Conservation (phyloP, 179 eudicot genomes). For the Carnegiea gigantea region DNA sequence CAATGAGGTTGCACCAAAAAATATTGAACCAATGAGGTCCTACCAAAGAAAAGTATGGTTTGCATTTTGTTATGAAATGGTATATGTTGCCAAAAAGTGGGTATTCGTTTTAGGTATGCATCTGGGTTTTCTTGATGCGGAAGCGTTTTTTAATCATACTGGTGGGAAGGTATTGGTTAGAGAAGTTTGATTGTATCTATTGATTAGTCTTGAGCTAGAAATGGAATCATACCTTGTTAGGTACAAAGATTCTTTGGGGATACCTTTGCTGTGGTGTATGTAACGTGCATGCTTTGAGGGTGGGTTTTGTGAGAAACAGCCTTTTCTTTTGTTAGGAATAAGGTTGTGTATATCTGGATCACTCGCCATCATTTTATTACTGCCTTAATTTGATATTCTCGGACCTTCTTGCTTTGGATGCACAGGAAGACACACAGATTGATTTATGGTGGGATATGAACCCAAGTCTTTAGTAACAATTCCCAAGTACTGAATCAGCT, state of each 20-base stretch:
- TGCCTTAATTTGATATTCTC: too few relatives aligned
- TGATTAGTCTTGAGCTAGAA: too few relatives aligned
- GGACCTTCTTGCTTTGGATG: too few relatives aligned
- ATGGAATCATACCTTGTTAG: constrained; percentile 4
- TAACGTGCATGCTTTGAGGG: neutral
- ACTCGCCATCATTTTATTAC: too few relatives aligned
- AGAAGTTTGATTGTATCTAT: neutral
- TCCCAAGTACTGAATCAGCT: too few relatives aligned
- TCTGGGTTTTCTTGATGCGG: neutral
- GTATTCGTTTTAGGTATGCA: neutral
- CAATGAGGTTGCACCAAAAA: neutral
- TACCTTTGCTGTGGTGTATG: neutral
- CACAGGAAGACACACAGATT: too few relatives aligned
- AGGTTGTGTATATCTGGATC: neutral
- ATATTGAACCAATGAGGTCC: neutral
- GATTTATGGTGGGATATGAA: too few relatives aligned
- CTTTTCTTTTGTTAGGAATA: neutral
- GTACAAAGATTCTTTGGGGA: neutral
- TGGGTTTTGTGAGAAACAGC: neutral
- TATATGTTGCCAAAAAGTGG: neutral
- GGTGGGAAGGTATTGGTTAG: neutral
- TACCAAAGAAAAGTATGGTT: neutral
- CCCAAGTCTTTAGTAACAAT: too few relatives aligned
- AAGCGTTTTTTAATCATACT: neutral
- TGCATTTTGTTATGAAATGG: too few relatives aligned